phyloP scores from a whole-genome alignment of 1,284 basidiomycete genomes.

The Trichosporon coremiiforme region DNA sequence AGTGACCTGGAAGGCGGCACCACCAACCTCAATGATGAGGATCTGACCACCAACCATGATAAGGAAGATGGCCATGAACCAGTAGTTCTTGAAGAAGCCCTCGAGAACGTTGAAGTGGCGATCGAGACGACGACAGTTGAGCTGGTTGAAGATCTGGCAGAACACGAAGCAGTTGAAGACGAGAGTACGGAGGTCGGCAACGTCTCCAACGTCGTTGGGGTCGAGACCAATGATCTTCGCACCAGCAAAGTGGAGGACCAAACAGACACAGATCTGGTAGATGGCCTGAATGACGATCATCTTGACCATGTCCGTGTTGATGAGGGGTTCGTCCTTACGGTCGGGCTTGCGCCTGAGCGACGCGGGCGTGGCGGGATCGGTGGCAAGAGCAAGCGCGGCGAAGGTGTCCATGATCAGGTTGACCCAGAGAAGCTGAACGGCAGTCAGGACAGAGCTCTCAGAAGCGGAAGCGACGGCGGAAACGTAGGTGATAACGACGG shows the following conservation, averaged over 20 bases:
- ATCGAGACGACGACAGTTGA: constrained; percentile 88
- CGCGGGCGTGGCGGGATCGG: constrained; percentile 82
- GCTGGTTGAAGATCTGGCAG: constrained; percentile 89
- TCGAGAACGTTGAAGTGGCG: constrained; percentile 85
- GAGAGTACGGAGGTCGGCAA: constrained; percentile 72
- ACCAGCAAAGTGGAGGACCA: constrained; percentile 89
- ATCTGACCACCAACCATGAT: constrained; percentile 83
- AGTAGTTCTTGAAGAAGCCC: constrained; percentile 76
- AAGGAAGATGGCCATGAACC: constrained; percentile 82
- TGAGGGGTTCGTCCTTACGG: constrained; percentile 80
- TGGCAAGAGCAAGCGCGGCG: constrained; percentile 93
- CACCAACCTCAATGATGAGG: constrained; percentile 87
- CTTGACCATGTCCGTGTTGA: constrained; percentile 90
- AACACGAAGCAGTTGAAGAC: constrained; percentile 98
- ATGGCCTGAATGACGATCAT: constrained; percentile 87
- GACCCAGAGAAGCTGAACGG: constrained; percentile 87
- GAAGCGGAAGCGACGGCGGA: constrained; percentile 77
- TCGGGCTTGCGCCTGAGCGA: constrained; percentile 90
- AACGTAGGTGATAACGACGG: constrained; percentile 90
- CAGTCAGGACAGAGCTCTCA: constrained; percentile 83
- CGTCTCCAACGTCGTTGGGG: constrained; percentile 46
- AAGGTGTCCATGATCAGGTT: constrained; percentile 90
- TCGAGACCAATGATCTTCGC: constrained; percentile 68
- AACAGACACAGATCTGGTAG: constrained; percentile 81
- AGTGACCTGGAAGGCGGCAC: constrained; percentile 88